Base-by-base conservation (phyloP, 768 basidiomycete genomes). In the Leccinum olivaceopallidum region DNA sequence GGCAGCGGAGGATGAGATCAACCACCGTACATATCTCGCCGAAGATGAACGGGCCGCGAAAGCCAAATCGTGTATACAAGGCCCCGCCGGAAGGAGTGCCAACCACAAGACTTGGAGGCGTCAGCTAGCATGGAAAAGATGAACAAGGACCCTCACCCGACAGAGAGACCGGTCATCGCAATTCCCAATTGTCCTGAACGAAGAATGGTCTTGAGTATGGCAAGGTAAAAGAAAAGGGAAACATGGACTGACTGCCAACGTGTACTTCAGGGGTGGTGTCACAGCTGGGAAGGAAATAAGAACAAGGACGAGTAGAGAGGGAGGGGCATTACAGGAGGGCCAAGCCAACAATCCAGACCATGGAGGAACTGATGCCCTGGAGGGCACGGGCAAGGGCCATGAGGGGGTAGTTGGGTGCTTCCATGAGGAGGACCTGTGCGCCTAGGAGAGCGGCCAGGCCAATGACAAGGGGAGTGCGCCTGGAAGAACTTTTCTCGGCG, bases 331-430 rank as follows among this genome's bases (percentile, higher is more conserved):
- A 85, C 85, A 87, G 68, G 30, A 87, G 75, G 26, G 86, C 85
- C 34, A 87, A 65, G 2, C 86, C 86, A 20, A 86, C 81, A 0
- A 85, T 78, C 85, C 85, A 87, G 9, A 88, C 77, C 70, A 85
- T 77, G 6, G 85, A 82, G 0, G 85, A 85, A 16, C 82, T 81
- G 10, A 85, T 70, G 5, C 86, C 86, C 69, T 87, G 86, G 28
- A 86, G 53, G n/a, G 80, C 67, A 34, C 87, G 81, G 8, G 86
- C 85, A 39, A 86, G 34, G 14, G 78, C 80, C 85, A 88, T 85
- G 13, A 85, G 70, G 57, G 80, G 65, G 63, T 82, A 87, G 42
- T 75, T 79, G 3, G 80, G 81, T 0, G 85, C 84, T 63, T 85
- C 83, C 85, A 87, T 86, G 12, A 88, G 74, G 74, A 87, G 77